A percentile compares a stretch with the other conserved stretches of the same genome.
Conservation (phyloP, 768 basidiomycete genomes). For the Kondoa subrosea region DNA sequence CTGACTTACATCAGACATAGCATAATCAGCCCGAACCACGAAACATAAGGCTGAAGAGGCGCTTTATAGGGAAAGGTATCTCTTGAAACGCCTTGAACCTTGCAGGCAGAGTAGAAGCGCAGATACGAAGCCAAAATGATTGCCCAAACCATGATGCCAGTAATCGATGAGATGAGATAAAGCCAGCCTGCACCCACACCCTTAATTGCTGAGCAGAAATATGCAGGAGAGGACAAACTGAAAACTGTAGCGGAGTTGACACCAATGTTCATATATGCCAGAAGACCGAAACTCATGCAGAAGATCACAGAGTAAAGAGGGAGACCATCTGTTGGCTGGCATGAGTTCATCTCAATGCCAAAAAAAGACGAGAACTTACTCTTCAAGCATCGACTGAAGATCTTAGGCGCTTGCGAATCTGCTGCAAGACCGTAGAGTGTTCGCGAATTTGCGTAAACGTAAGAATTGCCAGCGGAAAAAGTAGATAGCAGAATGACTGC, state of each 20-base stretch:
- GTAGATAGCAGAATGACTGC: constrained; percentile 44
- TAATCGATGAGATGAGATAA: neutral
- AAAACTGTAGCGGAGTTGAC: neutral
- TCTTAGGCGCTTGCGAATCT: neutral
- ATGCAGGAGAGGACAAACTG: constrained; percentile 12
- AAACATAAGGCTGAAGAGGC: constrained; percentile 32
- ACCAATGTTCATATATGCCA: neutral
- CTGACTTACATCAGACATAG: constrained; percentile 24
- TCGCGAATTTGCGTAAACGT: constrained; percentile 29
- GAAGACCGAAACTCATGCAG: neutral
- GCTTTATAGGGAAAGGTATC: constrained; percentile 32
- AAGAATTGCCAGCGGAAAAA: constrained; percentile 39
- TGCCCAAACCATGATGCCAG: neutral
- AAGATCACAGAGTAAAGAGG: constrained; percentile 28
- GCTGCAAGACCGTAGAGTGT: neutral
- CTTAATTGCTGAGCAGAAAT: constrained; percentile 17
- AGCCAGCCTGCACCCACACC: constrained; percentile 16
- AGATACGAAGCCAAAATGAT: constrained; percentile 12
- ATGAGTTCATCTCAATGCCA: neutral
- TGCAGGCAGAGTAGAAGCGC: constrained; percentile 29
- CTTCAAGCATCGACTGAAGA: neutral
- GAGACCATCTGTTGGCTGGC: neutral
- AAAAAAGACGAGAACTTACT: neutral
- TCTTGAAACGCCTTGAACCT: constrained; percentile 30
- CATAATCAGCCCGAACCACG: constrained; percentile 31